Evolutionary conservation across 164 flowering plant species (phyloP), one percentile per base, ranked within the genome.

Genomic region (Magnolia changhungtana): DNA sequence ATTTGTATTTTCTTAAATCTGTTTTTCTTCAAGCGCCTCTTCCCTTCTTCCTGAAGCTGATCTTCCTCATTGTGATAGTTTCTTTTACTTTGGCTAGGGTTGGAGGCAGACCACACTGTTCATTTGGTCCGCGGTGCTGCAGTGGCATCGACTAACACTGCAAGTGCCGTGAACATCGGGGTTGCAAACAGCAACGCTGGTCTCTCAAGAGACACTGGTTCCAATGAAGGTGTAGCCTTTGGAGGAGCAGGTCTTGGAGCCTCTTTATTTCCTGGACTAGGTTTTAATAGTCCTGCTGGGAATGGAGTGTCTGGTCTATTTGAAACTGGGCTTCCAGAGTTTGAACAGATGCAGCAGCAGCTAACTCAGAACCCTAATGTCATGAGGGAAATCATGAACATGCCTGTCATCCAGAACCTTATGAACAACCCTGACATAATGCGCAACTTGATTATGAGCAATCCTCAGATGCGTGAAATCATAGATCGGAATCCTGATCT

Each of bases 351-450:
- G 72, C 97, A 94, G 80, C 95, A 92, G 78, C 97, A 91, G 71
- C 79, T 94, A n/a, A 84, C 91, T 71, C 96, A 91, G 80, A 92
- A 94, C 75, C 98, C 98, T 24, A 92, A 90, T 79, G 88, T 94
- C 90, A 89, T 91, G 92, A 88, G 97, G 76, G 98, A 94, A 45
- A 90, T 92, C 70, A 91, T 94, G 97, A 92, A 94, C 84, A 90
- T 79, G 86, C 98, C 98, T 67, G 94, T 87, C 24, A 85, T 94
- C 70, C 98, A 94, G 82, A 85, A 82, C 71, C 80, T 94, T 66
- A 88, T 94, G 94, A 92, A 92, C 80, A 92, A 94, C 78, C 98
- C 98, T 67, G 98, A 94, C 27, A 72, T 94, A 18, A 89, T 94
- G 91, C 93, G 98, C 16, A 85, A 81, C 72, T 72, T 94, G 79